These are phyloP conservation scores for Paecilomyces niveus DNA, from an alignment of 2,329 filamentous ascomycete species.

Conservation along the genomic window DNA sequence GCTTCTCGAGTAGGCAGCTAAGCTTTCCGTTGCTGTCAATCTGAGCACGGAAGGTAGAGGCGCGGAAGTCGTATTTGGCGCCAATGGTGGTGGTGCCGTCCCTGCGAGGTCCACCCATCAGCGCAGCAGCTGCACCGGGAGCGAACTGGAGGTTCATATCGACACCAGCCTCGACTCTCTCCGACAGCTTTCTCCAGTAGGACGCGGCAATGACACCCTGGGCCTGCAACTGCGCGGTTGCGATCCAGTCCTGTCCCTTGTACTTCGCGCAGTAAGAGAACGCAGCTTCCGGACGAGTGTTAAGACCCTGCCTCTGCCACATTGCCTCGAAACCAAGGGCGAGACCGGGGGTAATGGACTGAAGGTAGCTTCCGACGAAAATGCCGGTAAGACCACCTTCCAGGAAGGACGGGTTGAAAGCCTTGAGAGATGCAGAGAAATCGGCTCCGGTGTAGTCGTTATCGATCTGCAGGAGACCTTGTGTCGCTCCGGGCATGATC, in stretches of 20 bases:
- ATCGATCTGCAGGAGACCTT: constrained; percentile 88
- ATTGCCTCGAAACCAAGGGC: constrained; percentile 86
- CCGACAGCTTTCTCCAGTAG: constrained; percentile 88
- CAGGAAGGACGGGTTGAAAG: constrained; percentile 88
- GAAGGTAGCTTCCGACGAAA: constrained; percentile 90
- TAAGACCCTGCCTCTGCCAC: constrained; percentile 81
- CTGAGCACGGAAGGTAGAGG: constrained; percentile 91
- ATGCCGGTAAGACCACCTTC: constrained; percentile 93
- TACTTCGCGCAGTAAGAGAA: constrained; percentile 88
- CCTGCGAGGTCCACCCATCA: constrained; percentile 73
- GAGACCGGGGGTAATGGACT: constrained; percentile 80
- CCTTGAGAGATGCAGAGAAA: constrained; percentile 88
- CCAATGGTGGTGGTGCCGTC: constrained; percentile 88
- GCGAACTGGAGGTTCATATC: constrained; percentile 85
- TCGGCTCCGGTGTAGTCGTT: constrained; percentile 91
- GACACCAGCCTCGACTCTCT: constrained; percentile 93
- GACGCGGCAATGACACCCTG: constrained; percentile 83
- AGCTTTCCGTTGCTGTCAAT: constrained; percentile 93
- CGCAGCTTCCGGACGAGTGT: constrained; percentile 81
- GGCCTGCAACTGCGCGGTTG: constrained; percentile 79
- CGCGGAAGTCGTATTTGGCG: constrained; percentile 96
- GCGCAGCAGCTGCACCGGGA: constrained; percentile 54
- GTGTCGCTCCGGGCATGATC: constrained; percentile 66
- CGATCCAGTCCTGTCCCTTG: constrained; percentile 87
- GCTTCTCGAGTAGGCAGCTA: constrained; percentile 88